A percentile compares a stretch with the other conserved stretches of the same genome.
Evolutionary conservation across 495 filamentous ascomycete genomes (phyloP).

Genomic region (Trichoderma virens): DNA sequence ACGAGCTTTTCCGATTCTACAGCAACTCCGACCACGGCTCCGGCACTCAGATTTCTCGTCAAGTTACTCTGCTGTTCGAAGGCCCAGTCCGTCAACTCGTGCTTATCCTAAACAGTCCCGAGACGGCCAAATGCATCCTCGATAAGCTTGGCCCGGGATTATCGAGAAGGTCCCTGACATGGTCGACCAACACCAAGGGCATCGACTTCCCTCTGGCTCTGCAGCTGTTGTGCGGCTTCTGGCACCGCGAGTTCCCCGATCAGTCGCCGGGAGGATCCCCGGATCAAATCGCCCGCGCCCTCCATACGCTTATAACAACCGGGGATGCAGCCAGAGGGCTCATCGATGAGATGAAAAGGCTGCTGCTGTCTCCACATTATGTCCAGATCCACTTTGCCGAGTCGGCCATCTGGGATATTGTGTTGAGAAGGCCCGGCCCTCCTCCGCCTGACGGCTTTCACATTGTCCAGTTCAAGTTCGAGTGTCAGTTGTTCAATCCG

Average conservation of each 20-base stretch:
- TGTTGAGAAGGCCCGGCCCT: background rate
- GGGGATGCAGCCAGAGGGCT: background rate
- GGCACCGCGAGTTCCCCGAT: constrained; percentile 3
- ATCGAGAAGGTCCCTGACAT: background rate
- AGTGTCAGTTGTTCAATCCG: constrained; percentile 1
- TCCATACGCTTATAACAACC: constrained; percentile 1
- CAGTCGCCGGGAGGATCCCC: constrained; percentile 9
- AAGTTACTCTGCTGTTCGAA: constrained; percentile 4
- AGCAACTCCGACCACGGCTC: background rate
- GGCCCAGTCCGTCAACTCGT: constrained; percentile 9
- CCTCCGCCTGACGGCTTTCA: constrained; percentile 9
- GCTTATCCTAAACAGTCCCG: background rate
- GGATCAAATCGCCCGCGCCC: constrained; percentile 9
- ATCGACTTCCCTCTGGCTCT: constrained; percentile 6
- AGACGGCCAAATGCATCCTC: constrained; percentile 7
- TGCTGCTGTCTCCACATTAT: constrained; percentile 9
- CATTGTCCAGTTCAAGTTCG: constrained; percentile 8
- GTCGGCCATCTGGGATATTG: constrained; percentile 10
- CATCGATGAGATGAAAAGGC: background rate
- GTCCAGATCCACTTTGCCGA: constrained; percentile 10
- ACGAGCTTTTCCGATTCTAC: constrained; percentile 10
- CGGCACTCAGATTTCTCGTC: background rate
- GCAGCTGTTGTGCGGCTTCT: constrained; percentile 8
- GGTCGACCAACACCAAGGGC: constrained; percentile 1
- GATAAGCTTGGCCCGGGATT: constrained; percentile 7